Conservation (phyloP, 2,329 filamentous ascomycete species). For the Scorias spongiosa region DNA sequence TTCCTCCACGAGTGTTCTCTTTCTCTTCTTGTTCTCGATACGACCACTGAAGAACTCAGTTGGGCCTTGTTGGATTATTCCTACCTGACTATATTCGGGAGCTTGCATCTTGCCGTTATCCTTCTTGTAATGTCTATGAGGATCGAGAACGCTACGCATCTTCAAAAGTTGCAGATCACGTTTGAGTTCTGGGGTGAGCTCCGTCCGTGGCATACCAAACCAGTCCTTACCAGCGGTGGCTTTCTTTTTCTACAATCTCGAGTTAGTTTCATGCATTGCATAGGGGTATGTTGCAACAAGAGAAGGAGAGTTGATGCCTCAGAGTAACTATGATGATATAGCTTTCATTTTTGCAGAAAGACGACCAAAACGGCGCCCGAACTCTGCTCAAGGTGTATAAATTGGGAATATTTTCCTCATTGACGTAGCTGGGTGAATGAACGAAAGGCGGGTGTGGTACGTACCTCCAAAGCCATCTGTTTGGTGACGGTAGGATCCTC, state of each 20-base stretch:
- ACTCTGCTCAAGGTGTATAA: conserved; percentile 54
- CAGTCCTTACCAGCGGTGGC: conserved; percentile 64
- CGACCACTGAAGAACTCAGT: conserved; percentile 75
- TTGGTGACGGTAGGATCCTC: conserved; percentile 37
- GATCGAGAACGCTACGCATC: conserved; percentile 77
- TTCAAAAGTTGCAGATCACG: conserved; percentile 78
- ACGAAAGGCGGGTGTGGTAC: conserved; percentile 9
- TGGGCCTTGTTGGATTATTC: conserved; percentile 73
- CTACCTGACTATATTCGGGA: conserved; percentile 77
- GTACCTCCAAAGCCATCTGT: conserved; percentile 37
- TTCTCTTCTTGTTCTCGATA: conserved; percentile 73
- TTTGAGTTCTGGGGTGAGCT: conserved; percentile 71
- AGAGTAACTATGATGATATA: conserved; percentile 65
- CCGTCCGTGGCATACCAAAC: conserved; percentile 77
- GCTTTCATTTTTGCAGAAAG: conserved; percentile 55
- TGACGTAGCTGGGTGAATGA: conserved; percentile 11
- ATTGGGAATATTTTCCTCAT: conserved; percentile 69
- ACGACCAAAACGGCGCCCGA: conserved; percentile 65
- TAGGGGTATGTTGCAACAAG: no score
- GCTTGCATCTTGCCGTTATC: conserved; percentile 52
- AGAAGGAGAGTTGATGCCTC: conserved; percentile 26
- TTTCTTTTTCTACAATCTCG: conserved; percentile 35
- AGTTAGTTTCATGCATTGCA: no score
- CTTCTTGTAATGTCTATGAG: conserved; percentile 86
- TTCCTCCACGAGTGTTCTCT: conserved; percentile 75